These are phyloP conservation scores for Tricholoma furcatifolium DNA, from an alignment of 768 basidiomycete genomes.

Conservation along the genomic window DNA sequence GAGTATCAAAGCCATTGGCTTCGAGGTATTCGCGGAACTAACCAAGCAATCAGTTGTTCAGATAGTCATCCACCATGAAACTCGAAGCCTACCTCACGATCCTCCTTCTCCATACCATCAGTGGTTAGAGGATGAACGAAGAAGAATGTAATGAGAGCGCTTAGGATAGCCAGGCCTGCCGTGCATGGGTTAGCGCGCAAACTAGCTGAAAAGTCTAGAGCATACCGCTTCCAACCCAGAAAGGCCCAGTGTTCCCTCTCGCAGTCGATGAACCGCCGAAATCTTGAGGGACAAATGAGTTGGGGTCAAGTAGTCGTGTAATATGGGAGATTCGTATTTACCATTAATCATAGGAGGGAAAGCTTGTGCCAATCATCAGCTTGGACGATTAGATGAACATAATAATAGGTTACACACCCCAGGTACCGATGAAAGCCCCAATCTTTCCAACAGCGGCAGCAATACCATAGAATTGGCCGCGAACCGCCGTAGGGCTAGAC, in stretches of 20 bases:
- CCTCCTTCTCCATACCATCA: conserved; percentile 81
- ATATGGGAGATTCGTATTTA: conserved; percentile 18
- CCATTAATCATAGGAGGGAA: conserved; percentile 66
- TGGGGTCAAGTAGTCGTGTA: not conserved
- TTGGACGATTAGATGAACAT: no score
- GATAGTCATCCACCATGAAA: conserved; percentile 1
- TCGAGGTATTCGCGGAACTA: conserved; percentile 85
- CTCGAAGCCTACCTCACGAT: conserved; percentile 46
- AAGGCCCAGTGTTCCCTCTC: conserved; percentile 76
- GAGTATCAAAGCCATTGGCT: conserved; percentile 75
- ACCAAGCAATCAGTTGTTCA: not conserved
- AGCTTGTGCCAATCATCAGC: no score
- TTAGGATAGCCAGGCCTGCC: conserved; percentile 71
- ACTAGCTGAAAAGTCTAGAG: no score
- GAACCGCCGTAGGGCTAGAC: conserved; percentile 76
- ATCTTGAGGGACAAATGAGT: conserved; percentile 35
- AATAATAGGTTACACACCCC: conserved; percentile 45
- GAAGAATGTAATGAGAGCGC: conserved; percentile 69
- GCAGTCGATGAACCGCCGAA: conserved; percentile 54
- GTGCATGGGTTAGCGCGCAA: no score
- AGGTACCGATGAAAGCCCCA: conserved; percentile 80
- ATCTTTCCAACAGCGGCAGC: conserved; percentile 85
- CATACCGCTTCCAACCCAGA: conserved; percentile 75
- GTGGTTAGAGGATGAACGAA: conserved; percentile 72
- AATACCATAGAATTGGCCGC: conserved; percentile 80